Conservation (phyloP, 2,329 filamentous ascomycete species). For the Colletotrichum sp. region DNA sequence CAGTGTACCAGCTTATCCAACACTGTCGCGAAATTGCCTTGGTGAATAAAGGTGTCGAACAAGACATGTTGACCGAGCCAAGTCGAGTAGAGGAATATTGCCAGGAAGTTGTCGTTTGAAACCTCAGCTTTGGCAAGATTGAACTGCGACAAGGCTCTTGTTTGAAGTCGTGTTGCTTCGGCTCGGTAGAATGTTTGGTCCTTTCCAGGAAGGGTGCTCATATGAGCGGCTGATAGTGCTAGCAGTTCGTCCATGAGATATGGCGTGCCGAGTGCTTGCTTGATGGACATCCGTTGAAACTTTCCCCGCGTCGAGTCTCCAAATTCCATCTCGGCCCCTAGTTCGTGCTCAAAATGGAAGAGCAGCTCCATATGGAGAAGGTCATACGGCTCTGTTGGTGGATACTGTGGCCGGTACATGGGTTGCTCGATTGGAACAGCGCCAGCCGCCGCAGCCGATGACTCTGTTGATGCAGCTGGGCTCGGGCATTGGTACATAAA, state of each 20-base stretch:
- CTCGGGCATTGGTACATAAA: neutral
- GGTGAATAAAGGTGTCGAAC: constrained; percentile 38
- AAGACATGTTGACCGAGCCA: constrained; percentile 51
- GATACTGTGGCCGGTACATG: neutral
- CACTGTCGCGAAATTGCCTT: constrained; percentile 31
- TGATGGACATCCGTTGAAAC: neutral
- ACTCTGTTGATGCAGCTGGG: neutral
- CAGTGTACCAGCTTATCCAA: constrained; percentile 42
- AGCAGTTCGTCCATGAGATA: constrained; percentile 54
- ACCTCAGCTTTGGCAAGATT: constrained; percentile 31
- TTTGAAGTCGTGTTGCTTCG: constrained; percentile 49
- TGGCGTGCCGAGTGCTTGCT: constrained; percentile 30
- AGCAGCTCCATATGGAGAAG: constrained; percentile 1
- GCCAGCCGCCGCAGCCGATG: neutral
- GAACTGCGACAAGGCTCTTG: constrained; percentile 43
- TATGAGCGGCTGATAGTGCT: constrained; percentile 48
- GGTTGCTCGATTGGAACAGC: neutral
- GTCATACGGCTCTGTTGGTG: neutral
- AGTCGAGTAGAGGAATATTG: constrained; percentile 49
- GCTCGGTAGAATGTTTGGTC: constrained; percentile 32
- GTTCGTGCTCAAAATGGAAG: neutral
- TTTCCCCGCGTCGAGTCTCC: neutral
- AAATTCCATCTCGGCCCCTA: neutral
- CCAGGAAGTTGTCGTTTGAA: constrained; percentile 36
- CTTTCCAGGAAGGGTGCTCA: constrained; percentile 31